These are phyloP conservation scores for Jaltomata sinuosa DNA, from an alignment of 257 asterid genomes.

Conservation along the genomic window DNA sequence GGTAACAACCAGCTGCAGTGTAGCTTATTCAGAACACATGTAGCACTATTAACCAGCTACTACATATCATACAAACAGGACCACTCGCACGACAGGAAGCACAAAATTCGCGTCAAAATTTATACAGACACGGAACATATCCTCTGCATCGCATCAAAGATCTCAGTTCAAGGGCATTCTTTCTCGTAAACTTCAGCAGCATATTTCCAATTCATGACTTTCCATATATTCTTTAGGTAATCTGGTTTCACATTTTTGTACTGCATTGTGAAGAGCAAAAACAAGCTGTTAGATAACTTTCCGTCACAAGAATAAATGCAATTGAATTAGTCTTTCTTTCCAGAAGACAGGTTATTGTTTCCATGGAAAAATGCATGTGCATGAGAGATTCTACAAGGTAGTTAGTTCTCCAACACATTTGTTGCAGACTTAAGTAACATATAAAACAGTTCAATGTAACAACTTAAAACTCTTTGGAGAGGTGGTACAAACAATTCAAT, in stretches of 20 bases:
- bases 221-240: constrained; percentile 57
- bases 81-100: background rate
- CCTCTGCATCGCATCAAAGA: background rate
- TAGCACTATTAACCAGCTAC: background rate
- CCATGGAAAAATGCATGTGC: background rate
- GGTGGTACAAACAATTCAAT: background rate
- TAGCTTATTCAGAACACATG: background rate
- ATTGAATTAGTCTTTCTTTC: background rate
- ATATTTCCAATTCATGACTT: constrained; percentile 59
- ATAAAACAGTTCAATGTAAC: background rate
- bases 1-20: background rate
- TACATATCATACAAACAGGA: background rate
- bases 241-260: constrained; percentile 48
- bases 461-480: background rate
- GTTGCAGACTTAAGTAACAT: background rate
- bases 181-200: constrained; percentile 39
- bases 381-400: background rate
- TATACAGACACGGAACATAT: background rate
- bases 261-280: background rate
- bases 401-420: background rate
- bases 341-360: background rate
- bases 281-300: background rate
- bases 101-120: background rate
- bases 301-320: background rate
- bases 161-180: constrained; percentile 34